Evolutionary conservation across 257 asterid genomes (phyloP).

Genomic region (Anisodus acutangulus): DNA sequence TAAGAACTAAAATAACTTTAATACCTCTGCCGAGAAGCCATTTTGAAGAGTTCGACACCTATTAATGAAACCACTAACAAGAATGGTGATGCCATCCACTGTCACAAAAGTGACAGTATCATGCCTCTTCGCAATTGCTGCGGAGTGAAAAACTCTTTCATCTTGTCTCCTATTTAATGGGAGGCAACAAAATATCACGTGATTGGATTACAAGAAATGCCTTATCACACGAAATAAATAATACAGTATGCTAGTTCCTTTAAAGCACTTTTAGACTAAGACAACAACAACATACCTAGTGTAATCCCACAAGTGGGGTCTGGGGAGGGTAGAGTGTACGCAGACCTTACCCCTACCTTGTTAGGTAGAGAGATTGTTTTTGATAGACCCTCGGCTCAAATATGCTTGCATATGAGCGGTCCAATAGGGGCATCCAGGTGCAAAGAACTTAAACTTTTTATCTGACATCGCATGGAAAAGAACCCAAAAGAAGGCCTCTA

Average conservation of each 20-base stretch:
- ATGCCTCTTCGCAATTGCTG: slow-evolving; percentile 57
- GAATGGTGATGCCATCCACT: slow-evolving; percentile 62
- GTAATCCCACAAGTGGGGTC: too few species aligned
- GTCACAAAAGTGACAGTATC: slow-evolving; percentile 63
- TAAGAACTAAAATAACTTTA: slow-evolving; percentile 20
- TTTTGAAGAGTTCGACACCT: slow-evolving; percentile 54
- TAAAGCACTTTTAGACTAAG: background rate
- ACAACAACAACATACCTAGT: background rate
- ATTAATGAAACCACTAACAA: slow-evolving; percentile 58
- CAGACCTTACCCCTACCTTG: too few species aligned
- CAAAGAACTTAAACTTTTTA: background rate
- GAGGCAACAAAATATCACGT: slow-evolving; percentile 17
- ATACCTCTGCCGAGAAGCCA: slow-evolving; percentile 71
- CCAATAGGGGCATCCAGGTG: background rate
- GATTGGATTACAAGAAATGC: background rate
- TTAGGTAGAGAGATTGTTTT: too few species aligned
- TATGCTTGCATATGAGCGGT: background rate
- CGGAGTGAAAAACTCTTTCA: slow-evolving; percentile 55
- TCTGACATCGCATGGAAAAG: background rate
- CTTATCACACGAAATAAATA: background rate
- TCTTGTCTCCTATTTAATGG: slow-evolving; percentile 46
- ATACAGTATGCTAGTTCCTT: background rate
- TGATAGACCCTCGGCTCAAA: background rate
- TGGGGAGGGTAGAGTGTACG: too few species aligned
- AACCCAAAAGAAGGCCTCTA: background rate